phyloP scores from a whole-genome alignment of 2,329 filamentous ascomycete genomes.

The Plenodomus lindquistii region DNA sequence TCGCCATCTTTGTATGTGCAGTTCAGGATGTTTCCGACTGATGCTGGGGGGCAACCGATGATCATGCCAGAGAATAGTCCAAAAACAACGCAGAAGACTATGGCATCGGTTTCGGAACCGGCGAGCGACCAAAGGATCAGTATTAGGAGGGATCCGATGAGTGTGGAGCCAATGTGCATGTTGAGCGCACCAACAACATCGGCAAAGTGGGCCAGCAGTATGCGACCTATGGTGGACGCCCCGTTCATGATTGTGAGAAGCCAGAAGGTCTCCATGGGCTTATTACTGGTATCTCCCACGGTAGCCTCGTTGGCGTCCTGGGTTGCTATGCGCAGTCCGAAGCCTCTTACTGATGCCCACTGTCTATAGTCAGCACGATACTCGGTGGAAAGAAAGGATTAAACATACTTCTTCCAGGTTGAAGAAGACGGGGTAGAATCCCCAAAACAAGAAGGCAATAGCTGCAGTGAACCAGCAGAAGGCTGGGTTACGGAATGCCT shows the following conservation, averaged over 20 bases:
- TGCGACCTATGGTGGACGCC: constrained; percentile 51
- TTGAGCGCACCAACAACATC: constrained; percentile 52
- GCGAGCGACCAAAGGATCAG: constrained; percentile 51
- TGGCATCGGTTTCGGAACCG: constrained; percentile 42
- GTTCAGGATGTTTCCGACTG: constrained; percentile 51
- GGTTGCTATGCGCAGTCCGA: constrained; percentile 34
- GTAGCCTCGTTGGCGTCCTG: constrained; percentile 27
- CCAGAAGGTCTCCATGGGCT: constrained; percentile 52
- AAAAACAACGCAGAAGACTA: constrained; percentile 55
- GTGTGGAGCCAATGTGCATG: constrained; percentile 50
- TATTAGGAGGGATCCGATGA: constrained; percentile 48
- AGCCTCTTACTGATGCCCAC: constrained; percentile 52
- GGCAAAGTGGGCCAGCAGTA: constrained; percentile 50
- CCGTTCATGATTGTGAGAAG: constrained; percentile 57
- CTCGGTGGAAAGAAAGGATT: neutral
- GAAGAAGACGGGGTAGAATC: constrained; percentile 58
- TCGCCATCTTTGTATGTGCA: constrained; percentile 40
- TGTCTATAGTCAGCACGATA: constrained; percentile 22
- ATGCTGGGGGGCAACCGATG: constrained; percentile 56
- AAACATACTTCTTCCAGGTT: constrained; percentile 53
- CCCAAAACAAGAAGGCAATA: constrained; percentile 55
- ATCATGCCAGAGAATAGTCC: constrained; percentile 55
- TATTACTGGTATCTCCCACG: constrained; percentile 18
- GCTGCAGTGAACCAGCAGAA: constrained; percentile 51
- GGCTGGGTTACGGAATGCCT: constrained; percentile 49